A percentile compares a stretch with the other conserved stretches of the same genome.
Evolutionary conservation across 225 moss, liverwort and hornwort species (phyloP).

Genomic region (Pseudisothecium myosuroides): DNA sequence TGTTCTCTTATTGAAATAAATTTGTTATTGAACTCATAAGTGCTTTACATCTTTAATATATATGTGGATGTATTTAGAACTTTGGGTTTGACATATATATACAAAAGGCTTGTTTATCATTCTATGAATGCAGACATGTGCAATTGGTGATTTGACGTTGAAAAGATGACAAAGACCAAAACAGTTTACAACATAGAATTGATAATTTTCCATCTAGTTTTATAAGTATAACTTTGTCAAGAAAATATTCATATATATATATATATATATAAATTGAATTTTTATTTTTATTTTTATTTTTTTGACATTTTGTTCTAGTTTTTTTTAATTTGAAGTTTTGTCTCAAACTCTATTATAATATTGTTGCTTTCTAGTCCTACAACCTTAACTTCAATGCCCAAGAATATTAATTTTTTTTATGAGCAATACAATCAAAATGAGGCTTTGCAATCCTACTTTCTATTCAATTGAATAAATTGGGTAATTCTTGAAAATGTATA

Average conservation of each 20-base stretch:
- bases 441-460: neutral
- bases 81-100: neutral
- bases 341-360: neutral
- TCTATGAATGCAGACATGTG: neutral
- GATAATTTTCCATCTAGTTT: neutral
- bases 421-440: neutral
- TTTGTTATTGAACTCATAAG: neutral
- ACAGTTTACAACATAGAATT: neutral
- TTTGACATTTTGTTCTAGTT: rapidly evolving
- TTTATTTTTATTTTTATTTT: too few relatives aligned
- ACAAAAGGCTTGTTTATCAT: neutral
- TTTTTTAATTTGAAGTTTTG: neutral
- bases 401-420: neutral
- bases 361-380: neutral
- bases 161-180: neutral
- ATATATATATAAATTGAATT: too few relatives aligned
- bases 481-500: neutral
- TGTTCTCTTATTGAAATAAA: neutral
- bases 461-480: neutral
- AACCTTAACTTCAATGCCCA: neutral
- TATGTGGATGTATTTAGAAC: neutral
- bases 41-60: neutral
- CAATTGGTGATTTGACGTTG: neutral
- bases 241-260: too few relatives aligned
- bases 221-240: neutral